A percentile compares a stretch with the other conserved stretches of the same genome.
phyloP scores from a whole-genome alignment of 2,329 filamentous ascomycete species.

The Chaetomium globosum region DNA sequence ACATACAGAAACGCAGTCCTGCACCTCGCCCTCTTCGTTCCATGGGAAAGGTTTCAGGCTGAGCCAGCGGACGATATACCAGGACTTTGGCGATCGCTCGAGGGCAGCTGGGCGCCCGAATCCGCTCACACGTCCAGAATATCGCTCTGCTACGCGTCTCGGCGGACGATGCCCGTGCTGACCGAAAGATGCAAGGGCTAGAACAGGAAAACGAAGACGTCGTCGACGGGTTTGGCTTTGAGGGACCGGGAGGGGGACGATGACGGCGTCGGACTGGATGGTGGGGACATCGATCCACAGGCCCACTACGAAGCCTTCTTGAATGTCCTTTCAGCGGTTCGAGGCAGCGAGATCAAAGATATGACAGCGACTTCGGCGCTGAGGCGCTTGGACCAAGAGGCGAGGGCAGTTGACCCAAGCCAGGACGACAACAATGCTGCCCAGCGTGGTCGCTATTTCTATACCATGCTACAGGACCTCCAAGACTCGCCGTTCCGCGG shows the following conservation, averaged over 20 bases:
- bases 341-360: constrained; percentile 1
- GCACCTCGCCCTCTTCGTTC: constrained; percentile 10
- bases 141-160: constrained; percentile 15
- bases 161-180: constrained; percentile 17
- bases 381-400: constrained; percentile 13
- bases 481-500: constrained; percentile 7
- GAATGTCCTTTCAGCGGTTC: neutral
- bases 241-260: neutral
- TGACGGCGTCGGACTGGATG: neutral
- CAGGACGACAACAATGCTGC: neutral
- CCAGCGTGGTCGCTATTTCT: constrained; percentile 2
- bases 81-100: constrained; percentile 14
- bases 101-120: constrained; percentile 10
- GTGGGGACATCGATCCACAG: neutral
- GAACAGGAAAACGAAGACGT: constrained; percentile 6
- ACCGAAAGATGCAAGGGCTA: constrained; percentile 9
- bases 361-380: neutral
- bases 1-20: constrained; percentile 9
- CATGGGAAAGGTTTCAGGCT: constrained; percentile 12
- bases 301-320: constrained; percentile 10
- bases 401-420: constrained; percentile 5
- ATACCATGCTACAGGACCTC: constrained; percentile 8
- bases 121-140: constrained; percentile 14
- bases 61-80: constrained; percentile 11
- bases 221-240: neutral